phyloP scores from a whole-genome alignment of 2,329 filamentous ascomycete species.

The Penicillium brevicompactum region DNA sequence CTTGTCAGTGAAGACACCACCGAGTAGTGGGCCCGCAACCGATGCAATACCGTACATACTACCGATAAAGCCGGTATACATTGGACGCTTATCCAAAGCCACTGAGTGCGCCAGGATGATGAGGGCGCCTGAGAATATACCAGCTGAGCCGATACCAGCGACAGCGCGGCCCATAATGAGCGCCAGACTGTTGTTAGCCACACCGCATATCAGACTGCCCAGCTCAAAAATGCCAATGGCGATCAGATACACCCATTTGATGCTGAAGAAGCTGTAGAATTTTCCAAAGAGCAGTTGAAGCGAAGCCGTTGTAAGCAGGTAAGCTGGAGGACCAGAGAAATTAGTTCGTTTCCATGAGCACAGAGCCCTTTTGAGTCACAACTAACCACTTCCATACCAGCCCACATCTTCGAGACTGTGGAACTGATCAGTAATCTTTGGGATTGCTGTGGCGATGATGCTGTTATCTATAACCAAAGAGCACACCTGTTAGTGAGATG shows the following conservation, averaged over 20 bases:
- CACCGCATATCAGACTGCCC: slow-evolving; percentile 40
- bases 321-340: slow-evolving; percentile 29
- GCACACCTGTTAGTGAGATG: not conserved
- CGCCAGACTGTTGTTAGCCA: slow-evolving; percentile 32
- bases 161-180: slow-evolving; percentile 39
- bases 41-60: slow-evolving; percentile 60
- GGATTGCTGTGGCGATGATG: slow-evolving; percentile 11
- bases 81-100: slow-evolving; percentile 56
- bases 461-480: not conserved
- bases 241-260: slow-evolving; percentile 37
- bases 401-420: slow-evolving; percentile 55
- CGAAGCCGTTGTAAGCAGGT: slow-evolving; percentile 26
- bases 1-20: slow-evolving; percentile 49
- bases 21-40: slow-evolving; percentile 44
- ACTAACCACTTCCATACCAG: slow-evolving; percentile 58
- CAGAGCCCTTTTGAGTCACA: not conserved
- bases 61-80: slow-evolving; percentile 47
- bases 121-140: slow-evolving; percentile 33
- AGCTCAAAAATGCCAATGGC: slow-evolving; percentile 40
- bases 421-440: slow-evolving; percentile 20
- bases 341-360: not conserved
- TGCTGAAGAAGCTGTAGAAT: slow-evolving; percentile 36
- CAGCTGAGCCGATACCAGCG: slow-evolving; percentile 35
- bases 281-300: slow-evolving; percentile 39
- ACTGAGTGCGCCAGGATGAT: slow-evolving; percentile 39